Evolutionary conservation across 2,329 filamentous ascomycete genomes (phyloP).

Genomic region (Fusarium chaquense): DNA sequence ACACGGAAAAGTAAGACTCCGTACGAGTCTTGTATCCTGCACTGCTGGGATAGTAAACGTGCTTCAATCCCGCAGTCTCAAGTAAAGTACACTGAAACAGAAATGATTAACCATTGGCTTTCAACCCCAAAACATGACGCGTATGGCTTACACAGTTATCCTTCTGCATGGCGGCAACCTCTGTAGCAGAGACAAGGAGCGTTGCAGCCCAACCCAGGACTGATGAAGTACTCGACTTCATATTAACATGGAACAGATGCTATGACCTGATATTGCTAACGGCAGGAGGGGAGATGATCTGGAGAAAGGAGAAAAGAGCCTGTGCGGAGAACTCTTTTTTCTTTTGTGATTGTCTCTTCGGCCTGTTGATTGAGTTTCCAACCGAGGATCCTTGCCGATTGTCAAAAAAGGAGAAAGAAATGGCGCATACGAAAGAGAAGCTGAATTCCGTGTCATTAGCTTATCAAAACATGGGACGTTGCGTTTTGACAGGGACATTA

Average conservation of each 20-base stretch:
- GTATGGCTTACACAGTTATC: constrained; percentile 13
- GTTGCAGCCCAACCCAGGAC: constrained; percentile 17
- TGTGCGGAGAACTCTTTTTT: constrained; percentile 9
- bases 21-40: constrained; percentile 33
- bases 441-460: not conserved
- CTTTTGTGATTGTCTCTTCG: constrained; percentile 15
- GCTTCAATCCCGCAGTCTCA: constrained; percentile 23
- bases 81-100: constrained; percentile 22
- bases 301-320: constrained; percentile 3
- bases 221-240: constrained; percentile 7
- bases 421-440: not conserved
- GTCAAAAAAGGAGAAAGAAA: not conserved
- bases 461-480: no score
- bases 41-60: constrained; percentile 25
- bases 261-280: not conserved
- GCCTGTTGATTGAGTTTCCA: not conserved
- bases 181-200: not conserved
- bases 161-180: not conserved
- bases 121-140: not conserved
- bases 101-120: not conserved
- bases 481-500: not conserved
- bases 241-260: constrained; percentile 9
- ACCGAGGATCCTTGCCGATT: not conserved
- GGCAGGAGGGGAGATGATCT: not conserved
- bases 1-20: constrained; percentile 44